Evolutionary conservation across 1,284 basidiomycete species (phyloP).

Genomic region (Volvariella volvacea): DNA sequence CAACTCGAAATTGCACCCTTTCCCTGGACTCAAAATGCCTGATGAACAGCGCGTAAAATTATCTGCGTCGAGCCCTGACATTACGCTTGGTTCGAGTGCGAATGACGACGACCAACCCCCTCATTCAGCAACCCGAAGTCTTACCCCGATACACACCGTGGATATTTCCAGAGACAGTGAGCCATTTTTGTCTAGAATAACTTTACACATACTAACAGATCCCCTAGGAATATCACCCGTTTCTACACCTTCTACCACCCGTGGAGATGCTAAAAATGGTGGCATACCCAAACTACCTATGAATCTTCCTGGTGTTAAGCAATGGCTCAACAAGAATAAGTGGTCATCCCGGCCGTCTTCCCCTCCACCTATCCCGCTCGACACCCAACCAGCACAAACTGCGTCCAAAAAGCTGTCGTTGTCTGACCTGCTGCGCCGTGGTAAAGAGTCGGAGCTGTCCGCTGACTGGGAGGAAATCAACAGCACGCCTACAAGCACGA

Average conservation of each 20-base stretch:
- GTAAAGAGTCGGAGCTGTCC: slow-evolving; percentile 44
- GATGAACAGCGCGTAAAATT: slow-evolving; percentile 60
- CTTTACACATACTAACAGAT: slow-evolving; percentile 49
- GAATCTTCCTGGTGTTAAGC: slow-evolving; percentile 67
- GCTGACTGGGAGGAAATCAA: slow-evolving; percentile 61
- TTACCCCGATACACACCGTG: slow-evolving; percentile 39
- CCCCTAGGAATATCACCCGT: slow-evolving; percentile 29
- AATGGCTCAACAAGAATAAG: slow-evolving; percentile 60
- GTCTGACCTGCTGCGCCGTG: slow-evolving; percentile 51
- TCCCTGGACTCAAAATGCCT: slow-evolving; percentile 76
- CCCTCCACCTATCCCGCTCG: slow-evolving; percentile 22
- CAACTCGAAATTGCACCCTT: slow-evolving; percentile 81
- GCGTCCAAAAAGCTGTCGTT: slow-evolving; percentile 50
- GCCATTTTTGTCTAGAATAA: slow-evolving; percentile 60
- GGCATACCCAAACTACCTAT: slow-evolving; percentile 57
- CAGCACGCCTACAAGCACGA: slow-evolving; percentile 39
- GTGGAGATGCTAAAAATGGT: slow-evolving; percentile 44
- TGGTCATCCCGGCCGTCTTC: slow-evolving; percentile 28
- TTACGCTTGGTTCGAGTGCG: slow-evolving; percentile 36
- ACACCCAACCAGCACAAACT: slow-evolving; percentile 3
- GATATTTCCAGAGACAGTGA: slow-evolving; percentile 50
- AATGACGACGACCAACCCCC: slow-evolving; percentile 38
- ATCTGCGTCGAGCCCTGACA: slow-evolving; percentile 61
- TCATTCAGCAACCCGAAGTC: slow-evolving; percentile 32
- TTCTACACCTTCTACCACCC: slow-evolving; percentile 37